Evolutionary conservation across 129 eudicot species (phyloP), one percentile per base, ranked within the genome.

Genomic region (Flaveria ramosissima): DNA sequence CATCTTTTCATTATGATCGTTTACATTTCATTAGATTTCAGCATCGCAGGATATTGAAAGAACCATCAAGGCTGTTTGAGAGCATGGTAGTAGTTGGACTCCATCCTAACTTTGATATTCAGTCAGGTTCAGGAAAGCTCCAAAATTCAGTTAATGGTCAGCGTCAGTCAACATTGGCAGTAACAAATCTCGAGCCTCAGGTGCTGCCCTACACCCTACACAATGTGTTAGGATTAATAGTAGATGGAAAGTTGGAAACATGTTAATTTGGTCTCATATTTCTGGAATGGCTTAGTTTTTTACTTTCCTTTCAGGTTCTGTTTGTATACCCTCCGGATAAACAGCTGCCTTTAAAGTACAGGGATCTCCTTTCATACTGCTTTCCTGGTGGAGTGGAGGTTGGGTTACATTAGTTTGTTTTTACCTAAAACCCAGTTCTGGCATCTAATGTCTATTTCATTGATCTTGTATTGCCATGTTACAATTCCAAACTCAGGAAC

Each of bases 301-400:
- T 70, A 20, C 60, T 39, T 68, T 71, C 41, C 17, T 84, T 75
- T 47, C 90, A 94, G 97, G 94, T 95, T 76, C 84, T 95, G 70
- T 95, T 91, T 89, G 96, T 83, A 59, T 95, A 91, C 77, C 99
- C 99, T 80, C 96, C 99, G 8, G 89, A 95, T 75, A 91, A 89
- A 74, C 90, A 86, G 84, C 82, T 95, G 70, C 99, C 99, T 16
- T 79, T 95, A 21, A 89, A 86, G 47, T 88, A 88, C 74, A 89
- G 84, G 84, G 99, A 95, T 85, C 99, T 95, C 43, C 88, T 95
- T 73, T 95, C 99, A 39, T 95, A 89, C 86, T 95, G 99, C 91
- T 92, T 95, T 83, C 99, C 99, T 80, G 92, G 88, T 32, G 99
- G 99, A 69, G 80, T 92, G 26, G 99, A 95, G 99, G 99, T 95